Percentiles rank a stretch among this genome's conserved stretches.
Evolutionary conservation across 495 filamentous ascomycete genomes (phyloP).

Genomic region (Trichoderma virens): DNA sequence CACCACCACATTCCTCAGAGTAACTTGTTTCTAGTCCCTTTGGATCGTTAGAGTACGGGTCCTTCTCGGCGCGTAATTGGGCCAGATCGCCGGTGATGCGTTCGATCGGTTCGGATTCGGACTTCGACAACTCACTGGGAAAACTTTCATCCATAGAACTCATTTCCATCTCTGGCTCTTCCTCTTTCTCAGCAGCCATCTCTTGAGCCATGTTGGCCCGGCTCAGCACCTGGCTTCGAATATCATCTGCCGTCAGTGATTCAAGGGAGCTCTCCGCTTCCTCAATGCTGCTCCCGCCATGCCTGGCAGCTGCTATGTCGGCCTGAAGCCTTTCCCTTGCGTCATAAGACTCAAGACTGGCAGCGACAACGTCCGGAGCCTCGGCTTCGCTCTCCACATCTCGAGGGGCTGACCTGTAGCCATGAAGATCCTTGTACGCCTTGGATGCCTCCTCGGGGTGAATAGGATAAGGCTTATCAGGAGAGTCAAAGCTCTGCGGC

Average conservation of each 20-base stretch:
- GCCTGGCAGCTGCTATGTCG: neutral
- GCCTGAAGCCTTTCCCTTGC: neutral
- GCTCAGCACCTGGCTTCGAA: conserved; percentile 16
- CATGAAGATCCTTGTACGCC: conserved; percentile 13
- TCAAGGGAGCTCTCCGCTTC: conserved; percentile 17
- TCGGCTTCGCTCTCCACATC: conserved; percentile 3
- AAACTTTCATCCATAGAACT: conserved; percentile 13
- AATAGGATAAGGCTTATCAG: conserved; percentile 13
- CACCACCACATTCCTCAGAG: conserved; percentile 25
- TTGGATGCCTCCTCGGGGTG: conserved; percentile 6
- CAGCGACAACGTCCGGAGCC: neutral
- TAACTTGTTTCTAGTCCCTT: conserved; percentile 31
- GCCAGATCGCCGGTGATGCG: conserved; percentile 14
- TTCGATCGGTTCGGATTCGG: conserved; percentile 31
- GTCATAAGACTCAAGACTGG: neutral
- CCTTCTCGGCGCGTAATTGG: conserved; percentile 18
- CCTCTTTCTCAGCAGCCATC: conserved; percentile 22
- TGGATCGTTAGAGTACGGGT: conserved; percentile 30
- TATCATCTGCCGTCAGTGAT: conserved; percentile 20
- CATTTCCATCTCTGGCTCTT: conserved; percentile 16
- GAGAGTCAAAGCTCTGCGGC: conserved; percentile 22
- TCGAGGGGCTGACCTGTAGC: conserved; percentile 7
- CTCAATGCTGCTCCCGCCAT: neutral
- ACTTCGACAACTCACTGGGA: conserved; percentile 13
- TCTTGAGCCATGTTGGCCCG: conserved; percentile 15